phyloP scores from a whole-genome alignment of 441 rosid species.

The Eugenia klotzschiana region DNA sequence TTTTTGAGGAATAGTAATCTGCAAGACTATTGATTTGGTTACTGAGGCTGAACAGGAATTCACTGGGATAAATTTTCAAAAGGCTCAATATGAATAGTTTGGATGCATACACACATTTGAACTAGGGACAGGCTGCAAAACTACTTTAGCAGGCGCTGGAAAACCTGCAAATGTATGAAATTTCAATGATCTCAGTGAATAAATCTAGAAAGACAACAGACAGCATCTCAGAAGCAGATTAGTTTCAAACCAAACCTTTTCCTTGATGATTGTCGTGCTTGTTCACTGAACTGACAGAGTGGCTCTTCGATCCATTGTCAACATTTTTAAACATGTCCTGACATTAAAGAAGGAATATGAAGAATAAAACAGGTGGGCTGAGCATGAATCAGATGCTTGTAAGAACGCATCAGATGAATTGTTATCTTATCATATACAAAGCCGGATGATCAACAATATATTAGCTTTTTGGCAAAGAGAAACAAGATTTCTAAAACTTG shows the following conservation, averaged over 20 bases:
- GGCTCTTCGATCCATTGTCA: constrained; percentile 23
- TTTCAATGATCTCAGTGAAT: background rate
- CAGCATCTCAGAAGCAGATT: background rate
- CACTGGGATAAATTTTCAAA: background rate
- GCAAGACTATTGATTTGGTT: constrained; percentile 8
- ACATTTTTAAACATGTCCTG: constrained; percentile 29
- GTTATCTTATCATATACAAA: background rate
- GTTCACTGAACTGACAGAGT: constrained; percentile 12
- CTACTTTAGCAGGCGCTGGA: constrained; percentile 19
- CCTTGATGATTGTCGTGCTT: constrained; percentile 6
- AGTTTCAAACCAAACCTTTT: constrained; percentile 28
- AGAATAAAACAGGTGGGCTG: background rate
- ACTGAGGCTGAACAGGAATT: background rate
- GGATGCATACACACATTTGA: constrained; percentile 26
- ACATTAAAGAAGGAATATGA: background rate
- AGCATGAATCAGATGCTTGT: background rate
- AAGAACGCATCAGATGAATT: background rate
- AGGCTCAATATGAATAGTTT: background rate
- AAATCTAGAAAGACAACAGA: background rate
- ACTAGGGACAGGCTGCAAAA: constrained; percentile 16
- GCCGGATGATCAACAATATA: background rate
- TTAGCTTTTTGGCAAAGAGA: background rate
- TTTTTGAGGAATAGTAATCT: constrained; percentile 20
- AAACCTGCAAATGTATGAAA: constrained; percentile 19
- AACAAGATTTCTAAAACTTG: background rate